Evolutionary conservation across 768 basidiomycete species (phyloP).

Genomic region (Auricularia sp.): DNA sequence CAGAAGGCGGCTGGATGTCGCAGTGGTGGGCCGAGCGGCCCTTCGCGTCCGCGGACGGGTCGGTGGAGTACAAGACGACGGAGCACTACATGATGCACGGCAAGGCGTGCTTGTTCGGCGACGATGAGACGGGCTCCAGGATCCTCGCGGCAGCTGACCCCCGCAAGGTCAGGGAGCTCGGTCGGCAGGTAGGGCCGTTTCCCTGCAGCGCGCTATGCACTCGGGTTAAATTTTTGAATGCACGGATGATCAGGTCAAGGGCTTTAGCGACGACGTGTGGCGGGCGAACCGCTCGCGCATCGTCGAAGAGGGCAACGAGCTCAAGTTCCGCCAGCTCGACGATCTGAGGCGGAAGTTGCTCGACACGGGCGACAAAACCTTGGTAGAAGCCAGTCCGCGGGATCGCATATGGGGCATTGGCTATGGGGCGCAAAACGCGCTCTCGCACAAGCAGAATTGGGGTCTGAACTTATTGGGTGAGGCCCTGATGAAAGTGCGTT

Average conservation of each 20-base stretch:
- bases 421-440: conserved; percentile 39
- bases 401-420: conserved; percentile 61
- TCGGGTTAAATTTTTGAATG: background rate
- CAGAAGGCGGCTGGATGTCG: conserved; percentile 15
- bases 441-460: conserved; percentile 33
- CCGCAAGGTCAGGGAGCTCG: conserved; percentile 41
- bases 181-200: conserved; percentile 18
- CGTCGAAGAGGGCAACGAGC: conserved; percentile 41
- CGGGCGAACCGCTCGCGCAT: conserved; percentile 33
- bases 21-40: conserved; percentile 33
- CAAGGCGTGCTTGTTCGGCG: conserved; percentile 47
- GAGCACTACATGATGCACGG: conserved; percentile 62
- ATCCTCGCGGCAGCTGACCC: conserved; percentile 33
- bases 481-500: conserved; percentile 33
- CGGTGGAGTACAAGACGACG: conserved; percentile 33
- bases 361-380: conserved; percentile 46
- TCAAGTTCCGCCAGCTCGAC: conserved; percentile 44
- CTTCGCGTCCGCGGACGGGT: conserved; percentile 22
- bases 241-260: conserved; percentile 22
- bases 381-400: conserved; percentile 59
- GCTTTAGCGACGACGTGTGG: conserved; percentile 44
- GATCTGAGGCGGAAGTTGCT: conserved; percentile 32
- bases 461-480: conserved; percentile 47
- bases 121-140: conserved; percentile 30
- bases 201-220: background rate